These are phyloP conservation scores for Colletotrichum lindemuthianum DNA, from an alignment of 2,329 filamentous ascomycete species.

Conservation along the genomic window DNA sequence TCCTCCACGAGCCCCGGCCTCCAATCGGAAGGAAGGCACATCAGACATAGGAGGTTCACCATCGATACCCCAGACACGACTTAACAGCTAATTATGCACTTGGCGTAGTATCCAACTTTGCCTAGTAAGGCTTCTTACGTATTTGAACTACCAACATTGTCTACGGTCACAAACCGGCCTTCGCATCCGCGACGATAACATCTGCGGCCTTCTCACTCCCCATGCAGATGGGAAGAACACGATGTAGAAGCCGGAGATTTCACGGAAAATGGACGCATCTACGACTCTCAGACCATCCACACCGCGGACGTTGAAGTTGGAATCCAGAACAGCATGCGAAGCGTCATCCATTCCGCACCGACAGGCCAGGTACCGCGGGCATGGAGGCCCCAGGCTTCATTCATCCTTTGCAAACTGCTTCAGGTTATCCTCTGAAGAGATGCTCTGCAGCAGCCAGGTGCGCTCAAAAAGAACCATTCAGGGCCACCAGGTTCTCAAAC, in stretches of 20 bases:
- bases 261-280: conserved; percentile 67
- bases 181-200: conserved; percentile 43
- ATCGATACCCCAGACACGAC: too few species aligned
- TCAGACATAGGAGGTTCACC: too few species aligned
- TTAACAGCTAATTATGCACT: too few species aligned
- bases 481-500: conserved; percentile 43
- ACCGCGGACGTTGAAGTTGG: conserved; percentile 65
- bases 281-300: conserved; percentile 67
- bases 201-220: conserved; percentile 66
- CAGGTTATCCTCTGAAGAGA: conserved; percentile 53
- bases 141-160: too few species aligned
- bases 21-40: too few species aligned
- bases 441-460: conserved; percentile 49
- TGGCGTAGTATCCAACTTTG: too few species aligned
- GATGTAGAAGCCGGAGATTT: conserved; percentile 58
- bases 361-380: conserved; percentile 66
- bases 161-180: neutral
- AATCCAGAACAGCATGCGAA: conserved; percentile 65
- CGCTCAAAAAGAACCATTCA: conserved; percentile 52
- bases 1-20: too few species aligned
- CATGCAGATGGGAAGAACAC: conserved; percentile 61
- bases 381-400: conserved; percentile 67
- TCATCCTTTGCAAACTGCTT: conserved; percentile 53
- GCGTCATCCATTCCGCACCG: conserved; percentile 64
- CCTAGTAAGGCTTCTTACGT: neutral